These are phyloP conservation scores for Syncephalastrum racemosum DNA, from an alignment of 371 early-diverging fungal genomes.

Conservation along the genomic window DNA sequence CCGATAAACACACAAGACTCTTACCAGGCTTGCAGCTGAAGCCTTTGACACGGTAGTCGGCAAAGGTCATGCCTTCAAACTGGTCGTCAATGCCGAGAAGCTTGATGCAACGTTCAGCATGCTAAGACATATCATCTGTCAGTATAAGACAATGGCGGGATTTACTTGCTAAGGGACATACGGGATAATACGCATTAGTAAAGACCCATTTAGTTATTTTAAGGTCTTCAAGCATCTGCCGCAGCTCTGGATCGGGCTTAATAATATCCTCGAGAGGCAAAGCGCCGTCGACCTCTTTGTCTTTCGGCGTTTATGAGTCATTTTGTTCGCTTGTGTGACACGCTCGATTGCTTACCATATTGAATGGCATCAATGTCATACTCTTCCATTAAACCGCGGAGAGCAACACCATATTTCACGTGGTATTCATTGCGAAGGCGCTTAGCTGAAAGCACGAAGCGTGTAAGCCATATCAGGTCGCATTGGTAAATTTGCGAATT, in stretches of 20 bases:
- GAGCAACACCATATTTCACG: conserved; percentile 74
- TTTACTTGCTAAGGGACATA: conserved; percentile 22
- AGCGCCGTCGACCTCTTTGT: conserved; percentile 70
- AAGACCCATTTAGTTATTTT: conserved; percentile 78
- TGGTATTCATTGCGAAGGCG: conserved; percentile 61
- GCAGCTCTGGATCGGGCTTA: conserved; percentile 59
- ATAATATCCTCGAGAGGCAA: conserved; percentile 71
- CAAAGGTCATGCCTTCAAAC: conserved; percentile 78
- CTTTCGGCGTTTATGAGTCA: conserved; percentile 19
- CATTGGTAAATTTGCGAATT: background rate
- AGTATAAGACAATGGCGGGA: background rate
- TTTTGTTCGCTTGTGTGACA: background rate
- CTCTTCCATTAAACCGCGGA: conserved; percentile 73
- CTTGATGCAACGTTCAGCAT: conserved; percentile 68
- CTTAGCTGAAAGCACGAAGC: conserved; percentile 24
- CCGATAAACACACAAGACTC: background rate
- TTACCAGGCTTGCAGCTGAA: conserved; percentile 81
- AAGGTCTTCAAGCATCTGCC: conserved; percentile 60
- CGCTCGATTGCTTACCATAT: conserved; percentile 42
- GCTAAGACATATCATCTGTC: conserved; percentile 32
- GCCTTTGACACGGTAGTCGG: conserved; percentile 68
- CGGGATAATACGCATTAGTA: conserved; percentile 77
- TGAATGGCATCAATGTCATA: conserved; percentile 66
- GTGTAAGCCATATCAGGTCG: background rate
- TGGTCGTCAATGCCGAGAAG: conserved; percentile 68